phyloP scores from a whole-genome alignment of 2,329 filamentous ascomycete genomes.

The Keithomyces neogunnii region DNA sequence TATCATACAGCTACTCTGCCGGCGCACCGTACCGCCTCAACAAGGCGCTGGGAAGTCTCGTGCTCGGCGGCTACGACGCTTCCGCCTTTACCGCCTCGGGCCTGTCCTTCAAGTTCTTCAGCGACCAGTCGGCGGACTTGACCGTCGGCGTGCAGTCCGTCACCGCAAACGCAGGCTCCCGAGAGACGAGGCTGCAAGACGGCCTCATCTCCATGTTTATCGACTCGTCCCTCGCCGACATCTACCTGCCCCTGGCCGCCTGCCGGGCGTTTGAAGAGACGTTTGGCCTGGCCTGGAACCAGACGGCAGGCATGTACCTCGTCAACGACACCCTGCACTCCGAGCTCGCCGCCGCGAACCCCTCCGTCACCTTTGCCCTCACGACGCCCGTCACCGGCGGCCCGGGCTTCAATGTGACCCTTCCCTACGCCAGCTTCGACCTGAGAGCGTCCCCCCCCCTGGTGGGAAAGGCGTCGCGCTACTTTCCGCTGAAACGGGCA shows the following conservation, averaged over 20 bases:
- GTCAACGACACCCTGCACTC: slow-evolving; percentile 7
- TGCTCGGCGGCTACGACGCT: slow-evolving; percentile 8
- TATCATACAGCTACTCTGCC: slow-evolving; percentile 9
- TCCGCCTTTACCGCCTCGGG: slow-evolving; percentile 3
- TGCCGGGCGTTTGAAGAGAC: slow-evolving; percentile 8
- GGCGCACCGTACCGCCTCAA: slow-evolving; percentile 8
- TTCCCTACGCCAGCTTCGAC: slow-evolving; percentile 12
- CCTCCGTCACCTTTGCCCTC: slow-evolving; percentile 5
- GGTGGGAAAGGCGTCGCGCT: slow-evolving; percentile 6
- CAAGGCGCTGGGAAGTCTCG: slow-evolving; percentile 7
- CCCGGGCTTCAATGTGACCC: slow-evolving; percentile 6
- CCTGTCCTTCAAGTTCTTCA: slow-evolving; percentile 5
- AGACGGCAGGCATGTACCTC: slow-evolving; percentile 5
- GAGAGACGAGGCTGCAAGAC: slow-evolving; percentile 1
- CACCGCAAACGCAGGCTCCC: slow-evolving; percentile 5
- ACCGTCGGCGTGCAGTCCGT: slow-evolving; percentile 8
- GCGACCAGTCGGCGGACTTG: slow-evolving; percentile 7
- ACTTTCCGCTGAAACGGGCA: slow-evolving; percentile 10
- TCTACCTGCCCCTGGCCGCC: slow-evolving; percentile 7
- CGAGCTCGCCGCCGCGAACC: slow-evolving; percentile 1
- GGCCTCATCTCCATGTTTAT: slow-evolving; percentile 8
- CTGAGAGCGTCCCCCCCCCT: slow-evolving; percentile 8
- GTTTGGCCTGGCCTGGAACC: slow-evolving; percentile 5
- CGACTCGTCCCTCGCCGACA: slow-evolving; percentile 8
- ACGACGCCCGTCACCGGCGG: slow-evolving; percentile 5